Percentiles rank a stretch among this genome's conserved stretches.
phyloP scores from a whole-genome alignment of 2,329 filamentous ascomycete species.

The Davidsoniella australis region DNA sequence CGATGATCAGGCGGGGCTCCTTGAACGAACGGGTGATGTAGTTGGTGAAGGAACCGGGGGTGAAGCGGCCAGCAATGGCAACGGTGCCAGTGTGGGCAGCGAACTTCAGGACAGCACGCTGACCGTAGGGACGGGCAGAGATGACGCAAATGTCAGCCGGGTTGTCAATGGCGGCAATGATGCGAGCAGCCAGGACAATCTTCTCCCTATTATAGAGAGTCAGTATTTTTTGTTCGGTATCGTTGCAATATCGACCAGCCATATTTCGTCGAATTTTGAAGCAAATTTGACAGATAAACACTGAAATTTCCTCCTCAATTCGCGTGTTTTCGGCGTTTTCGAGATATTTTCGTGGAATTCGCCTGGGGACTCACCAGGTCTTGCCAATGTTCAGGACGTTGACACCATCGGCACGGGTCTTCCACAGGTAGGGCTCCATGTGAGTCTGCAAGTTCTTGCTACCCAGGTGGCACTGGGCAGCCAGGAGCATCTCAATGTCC shows the following conservation, averaged over 20 bases:
- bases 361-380: conserved; percentile 61
- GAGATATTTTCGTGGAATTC: not conserved
- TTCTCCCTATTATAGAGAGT: conserved; percentile 61
- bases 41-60: conserved; percentile 99
- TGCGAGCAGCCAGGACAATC: conserved; percentile 95
- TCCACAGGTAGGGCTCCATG: conserved; percentile 99
- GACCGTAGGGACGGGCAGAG: conserved; percentile 97
- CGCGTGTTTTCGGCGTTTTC: not conserved
- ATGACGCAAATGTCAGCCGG: conserved; percentile 98
- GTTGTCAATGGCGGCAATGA: conserved; percentile 99
- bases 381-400: conserved; percentile 99
- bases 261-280: not conserved
- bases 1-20: conserved; percentile 98
- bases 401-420: conserved; percentile 95
- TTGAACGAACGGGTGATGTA: conserved; percentile 99
- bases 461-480: conserved; percentile 89
- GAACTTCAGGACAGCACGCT: conserved; percentile 99
- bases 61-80: conserved; percentile 98
- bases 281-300: no score
- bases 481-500: conserved; percentile 99
- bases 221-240: not conserved
- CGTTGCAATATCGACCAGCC: not conserved
- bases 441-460: conserved; percentile 99
- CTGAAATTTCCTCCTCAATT: no score
- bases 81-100: conserved; percentile 94